Percentiles rank a stretch among this genome's conserved stretches.
Evolutionary conservation across 495 filamentous ascomycete genomes (phyloP).

Genomic region (Talaromyces thailandensis): DNA sequence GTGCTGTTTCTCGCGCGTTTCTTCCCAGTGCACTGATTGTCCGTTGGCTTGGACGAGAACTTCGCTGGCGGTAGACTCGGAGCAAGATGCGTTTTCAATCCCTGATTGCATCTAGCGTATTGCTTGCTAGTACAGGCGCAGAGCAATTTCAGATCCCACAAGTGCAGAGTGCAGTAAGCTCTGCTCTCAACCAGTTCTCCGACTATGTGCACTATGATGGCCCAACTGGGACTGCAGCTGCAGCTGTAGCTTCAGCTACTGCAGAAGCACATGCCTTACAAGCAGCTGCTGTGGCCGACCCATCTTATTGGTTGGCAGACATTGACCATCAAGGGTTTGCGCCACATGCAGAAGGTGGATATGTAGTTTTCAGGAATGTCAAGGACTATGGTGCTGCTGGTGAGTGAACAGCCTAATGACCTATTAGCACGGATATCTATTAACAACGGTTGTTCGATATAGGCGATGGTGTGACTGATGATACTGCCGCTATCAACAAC

Average conservation of each 20-base stretch:
- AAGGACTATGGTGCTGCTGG: constrained; percentile 48
- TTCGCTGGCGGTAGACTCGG: neutral
- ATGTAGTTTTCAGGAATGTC: constrained; percentile 49
- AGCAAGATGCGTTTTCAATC: neutral
- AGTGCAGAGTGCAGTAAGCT: constrained; percentile 14
- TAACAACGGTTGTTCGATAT: neutral
- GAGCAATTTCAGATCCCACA: constrained; percentile 15
- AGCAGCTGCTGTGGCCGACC: constrained; percentile 16
- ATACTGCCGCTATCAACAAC: constrained; percentile 53
- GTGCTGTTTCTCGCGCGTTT: neutral
- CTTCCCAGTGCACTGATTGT: neutral
- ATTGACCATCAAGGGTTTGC: constrained; percentile 52
- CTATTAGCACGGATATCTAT: neutral
- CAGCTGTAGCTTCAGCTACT: constrained; percentile 1
- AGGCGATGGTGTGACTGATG: constrained; percentile 56
- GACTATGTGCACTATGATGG: constrained; percentile 10
- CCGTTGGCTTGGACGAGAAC: neutral
- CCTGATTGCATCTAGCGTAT: neutral
- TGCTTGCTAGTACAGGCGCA: constrained; percentile 15
- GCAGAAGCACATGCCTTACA: neutral
- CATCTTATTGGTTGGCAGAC: constrained; percentile 57
- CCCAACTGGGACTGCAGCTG: constrained; percentile 8
- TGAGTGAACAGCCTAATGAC: constrained; percentile 17
- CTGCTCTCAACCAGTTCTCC: constrained; percentile 11
- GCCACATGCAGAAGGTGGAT: constrained; percentile 30